Conservation (phyloP, 2,329 filamentous ascomycete genomes). For the Albophoma yamanashiensis region DNA sequence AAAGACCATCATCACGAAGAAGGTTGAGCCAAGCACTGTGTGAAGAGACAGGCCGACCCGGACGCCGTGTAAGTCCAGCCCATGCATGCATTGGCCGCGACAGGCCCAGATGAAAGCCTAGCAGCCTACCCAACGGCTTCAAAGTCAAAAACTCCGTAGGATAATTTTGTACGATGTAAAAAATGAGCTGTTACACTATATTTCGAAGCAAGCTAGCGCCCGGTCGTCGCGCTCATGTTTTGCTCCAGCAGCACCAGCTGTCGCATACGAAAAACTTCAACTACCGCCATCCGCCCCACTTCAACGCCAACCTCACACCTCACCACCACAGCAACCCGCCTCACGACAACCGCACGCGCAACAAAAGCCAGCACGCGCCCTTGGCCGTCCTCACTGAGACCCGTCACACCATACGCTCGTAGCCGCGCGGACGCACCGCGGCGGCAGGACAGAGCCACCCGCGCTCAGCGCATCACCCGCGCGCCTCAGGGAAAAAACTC, state of each 20-base stretch:
- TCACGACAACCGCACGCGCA: not conserved
- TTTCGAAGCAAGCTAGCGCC: not conserved
- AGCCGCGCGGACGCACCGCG: not conserved
- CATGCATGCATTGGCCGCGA: not conserved
- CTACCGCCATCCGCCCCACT: constrained; percentile 13
- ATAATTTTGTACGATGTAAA: not conserved
- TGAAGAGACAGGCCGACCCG: not conserved
- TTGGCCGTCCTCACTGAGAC: not conserved
- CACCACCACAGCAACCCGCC: not conserved
- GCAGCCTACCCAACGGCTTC: not conserved
- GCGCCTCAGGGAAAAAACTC: not conserved
- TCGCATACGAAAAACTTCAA: constrained; percentile 15
- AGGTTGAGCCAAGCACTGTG: no score
- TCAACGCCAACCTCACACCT: constrained; percentile 12
- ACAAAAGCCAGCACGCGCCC: not conserved
- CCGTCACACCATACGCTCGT: not conserved
- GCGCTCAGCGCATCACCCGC: not conserved
- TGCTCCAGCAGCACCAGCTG: not conserved
- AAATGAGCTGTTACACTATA: not conserved
- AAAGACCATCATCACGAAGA: not conserved
- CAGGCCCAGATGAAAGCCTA: no score
- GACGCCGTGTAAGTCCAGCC: not conserved
- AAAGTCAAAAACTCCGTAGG: not conserved
- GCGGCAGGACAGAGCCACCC: not conserved
- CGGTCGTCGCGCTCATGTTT: not conserved